Conservation (phyloP, 495 filamentous ascomycete species). For the Aspergillus carlsbadensis region DNA sequence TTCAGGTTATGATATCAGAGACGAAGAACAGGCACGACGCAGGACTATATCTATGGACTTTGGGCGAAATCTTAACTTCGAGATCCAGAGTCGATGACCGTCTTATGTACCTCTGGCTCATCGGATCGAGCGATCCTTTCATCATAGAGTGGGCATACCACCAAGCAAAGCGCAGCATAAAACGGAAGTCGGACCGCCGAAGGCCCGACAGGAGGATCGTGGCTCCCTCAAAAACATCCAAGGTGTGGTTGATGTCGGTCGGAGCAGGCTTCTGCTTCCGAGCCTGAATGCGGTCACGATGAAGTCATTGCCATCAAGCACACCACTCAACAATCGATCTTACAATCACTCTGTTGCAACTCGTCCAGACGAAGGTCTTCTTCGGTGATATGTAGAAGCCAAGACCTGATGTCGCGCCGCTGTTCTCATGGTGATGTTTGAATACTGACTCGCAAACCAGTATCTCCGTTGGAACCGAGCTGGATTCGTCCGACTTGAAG, state of each 20-base stretch:
- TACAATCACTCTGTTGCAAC: neutral
- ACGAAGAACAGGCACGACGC: neutral
- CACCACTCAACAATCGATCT: neutral
- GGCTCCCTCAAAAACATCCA: too few species aligned
- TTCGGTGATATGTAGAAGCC: neutral
- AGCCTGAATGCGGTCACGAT: slow-evolving; percentile 5
- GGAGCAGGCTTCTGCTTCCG: neutral
- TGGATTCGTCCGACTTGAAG: too few species aligned
- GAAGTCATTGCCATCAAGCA: slow-evolving; percentile 12
- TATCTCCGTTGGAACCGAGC: too few species aligned
- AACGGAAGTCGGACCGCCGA: neutral
- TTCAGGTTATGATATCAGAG: slow-evolving; percentile 3
- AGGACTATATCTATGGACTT: neutral
- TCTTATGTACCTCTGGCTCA: too few species aligned
- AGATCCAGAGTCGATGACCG: neutral
- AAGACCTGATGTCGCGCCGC: neutral
- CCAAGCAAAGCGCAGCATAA: neutral
- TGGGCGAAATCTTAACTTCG: neutral
- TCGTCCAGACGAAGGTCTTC: neutral
- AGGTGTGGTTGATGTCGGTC: neutral
- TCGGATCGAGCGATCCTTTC: neutral
- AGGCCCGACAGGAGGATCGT: neutral
- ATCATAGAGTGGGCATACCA: neutral
- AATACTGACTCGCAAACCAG: neutral
- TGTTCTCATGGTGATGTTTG: neutral